Percentiles rank a stretch among this genome's conserved stretches.
Evolutionary conservation across 352 stramenopile species (phyloP).

Genomic region (Pythium biforme): DNA sequence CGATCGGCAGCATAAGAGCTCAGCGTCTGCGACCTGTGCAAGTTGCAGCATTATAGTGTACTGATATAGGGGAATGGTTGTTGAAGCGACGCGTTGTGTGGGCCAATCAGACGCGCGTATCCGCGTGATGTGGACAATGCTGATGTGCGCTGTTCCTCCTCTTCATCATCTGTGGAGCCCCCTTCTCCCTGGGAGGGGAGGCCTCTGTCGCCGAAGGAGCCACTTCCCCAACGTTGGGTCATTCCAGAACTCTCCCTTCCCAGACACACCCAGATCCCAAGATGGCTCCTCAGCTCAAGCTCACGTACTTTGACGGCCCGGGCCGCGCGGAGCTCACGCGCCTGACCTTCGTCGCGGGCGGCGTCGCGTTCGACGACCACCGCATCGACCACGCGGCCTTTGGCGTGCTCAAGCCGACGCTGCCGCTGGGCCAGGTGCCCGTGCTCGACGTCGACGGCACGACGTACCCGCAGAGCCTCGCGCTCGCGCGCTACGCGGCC

Average conservation of each 20-base stretch:
- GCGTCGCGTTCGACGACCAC: slow-evolving; percentile 60
- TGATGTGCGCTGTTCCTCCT: too few relatives aligned
- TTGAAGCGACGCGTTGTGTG: background rate
- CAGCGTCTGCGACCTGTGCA: too few relatives aligned
- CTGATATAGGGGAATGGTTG: background rate
- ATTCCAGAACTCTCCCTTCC: too few relatives aligned
- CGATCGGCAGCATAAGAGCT: too few relatives aligned
- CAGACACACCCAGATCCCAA: too few relatives aligned
- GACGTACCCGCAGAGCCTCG: slow-evolving; percentile 58
- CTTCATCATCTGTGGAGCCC: too few relatives aligned
- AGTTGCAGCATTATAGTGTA: background rate
- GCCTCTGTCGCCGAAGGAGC: too few relatives aligned
- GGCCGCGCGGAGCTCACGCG: slow-evolving; percentile 63
- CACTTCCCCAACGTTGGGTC: too few relatives aligned
- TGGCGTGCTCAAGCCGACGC: slow-evolving; percentile 42
- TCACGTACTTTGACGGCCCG: slow-evolving; percentile 67
- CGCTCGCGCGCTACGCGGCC: slow-evolving; percentile 55
- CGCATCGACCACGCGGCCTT: slow-evolving; percentile 49
- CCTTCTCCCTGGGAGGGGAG: too few relatives aligned
- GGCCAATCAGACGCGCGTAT: background rate
- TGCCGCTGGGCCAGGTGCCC: slow-evolving; percentile 55
- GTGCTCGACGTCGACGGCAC: slow-evolving; percentile 46
- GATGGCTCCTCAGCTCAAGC: slow-evolving; percentile 35
- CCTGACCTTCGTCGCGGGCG: slow-evolving; percentile 52
- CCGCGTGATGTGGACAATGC: background rate